Percentiles rank a stretch among this genome's conserved stretches.
These are phyloP conservation scores for Spongispora temasekensis DNA, from an alignment of 1,284 basidiomycete species.

Conservation along the genomic window DNA sequence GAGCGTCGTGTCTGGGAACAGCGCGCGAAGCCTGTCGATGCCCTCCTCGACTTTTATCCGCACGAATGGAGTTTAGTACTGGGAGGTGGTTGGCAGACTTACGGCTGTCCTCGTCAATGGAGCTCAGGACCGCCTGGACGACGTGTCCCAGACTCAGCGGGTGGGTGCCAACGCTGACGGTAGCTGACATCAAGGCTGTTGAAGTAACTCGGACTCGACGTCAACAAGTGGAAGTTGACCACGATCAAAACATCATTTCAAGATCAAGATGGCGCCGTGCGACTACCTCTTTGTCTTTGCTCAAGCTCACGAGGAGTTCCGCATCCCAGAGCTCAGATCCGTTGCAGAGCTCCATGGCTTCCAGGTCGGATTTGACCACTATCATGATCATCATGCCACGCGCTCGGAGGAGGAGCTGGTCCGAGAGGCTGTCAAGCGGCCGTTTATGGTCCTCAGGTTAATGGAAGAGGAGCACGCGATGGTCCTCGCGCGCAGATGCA, in stretches of 20 bases:
- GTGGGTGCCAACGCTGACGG: background rate
- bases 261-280: constrained; percentile 27
- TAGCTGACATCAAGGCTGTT: constrained; percentile 15
- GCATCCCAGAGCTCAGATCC: constrained; percentile 78
- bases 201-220: background rate
- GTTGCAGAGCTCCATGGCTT: constrained; percentile 70
- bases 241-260: background rate
- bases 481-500: constrained; percentile 76
- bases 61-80: constrained; percentile 9
- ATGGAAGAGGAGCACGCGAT: constrained; percentile 73
- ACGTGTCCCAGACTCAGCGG: constrained; percentile 24
- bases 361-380: constrained; percentile 42
- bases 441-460: constrained; percentile 75
- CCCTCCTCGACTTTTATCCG: constrained; percentile 48
- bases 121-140: constrained; percentile 29
- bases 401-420: constrained; percentile 33
- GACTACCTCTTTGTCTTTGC: constrained; percentile 78
- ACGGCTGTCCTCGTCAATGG: constrained; percentile 35
- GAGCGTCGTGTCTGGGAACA: constrained; percentile 63
- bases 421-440: constrained; percentile 54
- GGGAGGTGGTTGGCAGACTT: constrained; percentile 5
- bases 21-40: constrained; percentile 51
- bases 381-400: constrained; percentile 22
- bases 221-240: no score
- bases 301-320: constrained; percentile 77